These are phyloP conservation scores for Calocybe gangraenosa DNA, from an alignment of 768 basidiomycete genomes.

Conservation along the genomic window DNA sequence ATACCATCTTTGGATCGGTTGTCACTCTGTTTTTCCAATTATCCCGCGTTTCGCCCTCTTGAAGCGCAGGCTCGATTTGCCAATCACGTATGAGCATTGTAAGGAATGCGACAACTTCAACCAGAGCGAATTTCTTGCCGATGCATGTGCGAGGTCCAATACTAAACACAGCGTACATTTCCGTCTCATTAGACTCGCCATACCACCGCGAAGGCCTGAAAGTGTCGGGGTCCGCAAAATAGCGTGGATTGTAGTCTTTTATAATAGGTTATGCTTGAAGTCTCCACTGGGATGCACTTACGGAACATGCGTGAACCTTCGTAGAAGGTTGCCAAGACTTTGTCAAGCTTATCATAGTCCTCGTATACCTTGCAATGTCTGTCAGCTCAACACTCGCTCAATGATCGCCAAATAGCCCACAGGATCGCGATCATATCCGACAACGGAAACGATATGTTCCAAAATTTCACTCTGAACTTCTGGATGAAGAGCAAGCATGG, in stretches of 20 bases:
- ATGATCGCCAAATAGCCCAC: slow-evolving; percentile 14
- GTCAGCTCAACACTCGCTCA: neutral
- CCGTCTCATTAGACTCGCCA: slow-evolving; percentile 34
- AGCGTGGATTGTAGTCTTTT: slow-evolving; percentile 45
- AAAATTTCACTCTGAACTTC: slow-evolving; percentile 40
- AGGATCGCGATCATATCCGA: slow-evolving; percentile 29
- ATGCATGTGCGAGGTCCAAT: slow-evolving; percentile 48
- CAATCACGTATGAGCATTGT: slow-evolving; percentile 48
- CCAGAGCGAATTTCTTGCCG: slow-evolving; percentile 51
- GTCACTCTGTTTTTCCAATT: slow-evolving; percentile 34
- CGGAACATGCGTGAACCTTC: slow-evolving; percentile 43
- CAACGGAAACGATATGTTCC: slow-evolving; percentile 31
- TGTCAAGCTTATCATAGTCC: slow-evolving; percentile 36
- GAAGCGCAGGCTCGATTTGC: slow-evolving; percentile 40
- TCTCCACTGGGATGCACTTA: slow-evolving; percentile 11
- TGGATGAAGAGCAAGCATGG: slow-evolving; percentile 34
- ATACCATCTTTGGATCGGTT: slow-evolving; percentile 23
- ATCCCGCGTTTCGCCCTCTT: slow-evolving; percentile 31
- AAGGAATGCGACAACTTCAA: slow-evolving; percentile 49
- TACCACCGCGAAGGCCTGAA: slow-evolving; percentile 51
- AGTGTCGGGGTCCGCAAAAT: slow-evolving; percentile 41
- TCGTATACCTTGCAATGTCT: slow-evolving; percentile 28
- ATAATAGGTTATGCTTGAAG: neutral
- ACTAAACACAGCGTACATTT: slow-evolving; percentile 42
- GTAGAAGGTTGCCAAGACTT: slow-evolving; percentile 37